Evolutionary conservation across 2,329 filamentous ascomycete species (phyloP).

Genomic region (Bipolaris oryzae): DNA sequence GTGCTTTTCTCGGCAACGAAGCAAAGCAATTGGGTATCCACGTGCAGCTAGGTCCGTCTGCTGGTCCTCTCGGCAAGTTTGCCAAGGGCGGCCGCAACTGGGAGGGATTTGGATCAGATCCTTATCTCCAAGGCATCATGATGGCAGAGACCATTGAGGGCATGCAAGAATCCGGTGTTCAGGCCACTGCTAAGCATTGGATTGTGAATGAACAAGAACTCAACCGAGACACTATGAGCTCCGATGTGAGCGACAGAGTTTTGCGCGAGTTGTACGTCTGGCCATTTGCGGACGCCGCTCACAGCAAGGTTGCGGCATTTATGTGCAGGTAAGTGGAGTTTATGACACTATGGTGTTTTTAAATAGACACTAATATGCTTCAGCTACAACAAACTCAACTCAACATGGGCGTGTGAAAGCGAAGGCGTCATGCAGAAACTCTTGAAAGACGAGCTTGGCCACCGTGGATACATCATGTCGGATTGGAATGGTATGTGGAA

Average conservation of each 20-base stretch:
- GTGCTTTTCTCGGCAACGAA: conserved; percentile 47
- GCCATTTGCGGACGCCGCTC: conserved; percentile 77
- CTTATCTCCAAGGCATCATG: conserved; percentile 55
- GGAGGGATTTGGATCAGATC: conserved; percentile 58
- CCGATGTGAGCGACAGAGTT: conserved; percentile 73
- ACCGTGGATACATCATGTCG: conserved; percentile 54
- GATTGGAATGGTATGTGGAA: conserved; percentile 49
- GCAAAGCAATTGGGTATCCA: conserved; percentile 52
- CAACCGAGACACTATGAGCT: conserved; percentile 52
- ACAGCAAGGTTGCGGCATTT: conserved; percentile 64
- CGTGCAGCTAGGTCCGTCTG: conserved; percentile 52
- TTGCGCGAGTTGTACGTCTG: conserved; percentile 78
- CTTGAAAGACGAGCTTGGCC: conserved; percentile 59
- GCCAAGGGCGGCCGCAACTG: conserved; percentile 54
- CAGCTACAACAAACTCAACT: conserved; percentile 53
- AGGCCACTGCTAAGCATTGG: conserved; percentile 53
- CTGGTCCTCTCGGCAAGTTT: conserved; percentile 49
- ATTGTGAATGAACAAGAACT: conserved; percentile 73
- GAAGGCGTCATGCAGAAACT: conserved; percentile 56
- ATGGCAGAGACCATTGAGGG: conserved; percentile 53
- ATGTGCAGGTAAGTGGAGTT: conserved; percentile 49
- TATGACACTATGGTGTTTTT: background rate
- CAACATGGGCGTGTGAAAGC: conserved; percentile 59
- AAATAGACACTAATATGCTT: background rate
- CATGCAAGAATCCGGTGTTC: conserved; percentile 53